Evolutionary conservation across 345 rosid species (phyloP).

Genomic region (Turritis glabra): DNA sequence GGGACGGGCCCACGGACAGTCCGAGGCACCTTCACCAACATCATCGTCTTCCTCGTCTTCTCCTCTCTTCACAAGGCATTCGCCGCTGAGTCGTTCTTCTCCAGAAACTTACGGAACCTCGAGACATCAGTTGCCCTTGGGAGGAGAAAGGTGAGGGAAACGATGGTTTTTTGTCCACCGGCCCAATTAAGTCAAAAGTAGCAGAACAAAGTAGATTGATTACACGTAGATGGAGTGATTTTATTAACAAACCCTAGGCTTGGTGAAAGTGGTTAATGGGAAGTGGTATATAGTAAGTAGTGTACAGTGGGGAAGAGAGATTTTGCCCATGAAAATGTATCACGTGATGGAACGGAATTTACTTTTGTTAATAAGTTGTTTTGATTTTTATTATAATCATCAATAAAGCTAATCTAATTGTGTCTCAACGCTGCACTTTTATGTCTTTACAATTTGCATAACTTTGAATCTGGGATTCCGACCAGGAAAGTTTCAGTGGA

Average conservation of each 20-base stretch:
- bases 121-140: constrained; percentile 31
- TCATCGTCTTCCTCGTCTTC: constrained; percentile 58
- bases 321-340: constrained; percentile 35
- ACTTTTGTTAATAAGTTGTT: constrained; percentile 23
- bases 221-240: constrained; percentile 29
- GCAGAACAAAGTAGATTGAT: constrained; percentile 29
- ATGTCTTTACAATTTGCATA: neutral
- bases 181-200: constrained; percentile 32
- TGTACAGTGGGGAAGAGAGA: constrained; percentile 38
- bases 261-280: constrained; percentile 19
- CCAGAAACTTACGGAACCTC: constrained; percentile 37
- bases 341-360: neutral
- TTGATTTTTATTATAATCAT: neutral
- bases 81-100: constrained; percentile 37
- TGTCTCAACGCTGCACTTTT: neutral
- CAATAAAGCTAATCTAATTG: constrained; percentile 20
- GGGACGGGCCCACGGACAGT: constrained; percentile 53
- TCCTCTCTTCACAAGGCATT: constrained; percentile 50
- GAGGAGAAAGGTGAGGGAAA: constrained; percentile 35
- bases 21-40: constrained; percentile 57
- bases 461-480: neutral
- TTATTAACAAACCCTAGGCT: constrained; percentile 27
- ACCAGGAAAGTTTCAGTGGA: neutral
- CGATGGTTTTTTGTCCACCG: constrained; percentile 46
- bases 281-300: constrained; percentile 34